These are phyloP conservation scores for Obelidium mucronatum DNA, from an alignment of 192 early-diverging fungal genomes.

Conservation along the genomic window DNA sequence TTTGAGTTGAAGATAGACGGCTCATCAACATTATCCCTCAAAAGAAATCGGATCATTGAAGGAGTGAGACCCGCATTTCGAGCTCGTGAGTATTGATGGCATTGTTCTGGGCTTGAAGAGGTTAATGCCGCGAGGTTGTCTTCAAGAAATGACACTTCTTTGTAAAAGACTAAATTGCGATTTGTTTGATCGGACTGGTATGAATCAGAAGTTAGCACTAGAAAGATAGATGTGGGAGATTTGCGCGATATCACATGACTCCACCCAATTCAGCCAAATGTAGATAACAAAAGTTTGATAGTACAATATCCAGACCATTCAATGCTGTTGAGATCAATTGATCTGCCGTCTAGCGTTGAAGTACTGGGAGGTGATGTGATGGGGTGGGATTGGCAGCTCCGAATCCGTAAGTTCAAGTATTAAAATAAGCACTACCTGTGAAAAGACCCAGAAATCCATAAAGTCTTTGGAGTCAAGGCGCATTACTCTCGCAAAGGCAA, in stretches of 20 bases:
- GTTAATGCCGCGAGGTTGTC: slow-evolving; percentile 1
- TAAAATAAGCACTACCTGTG: slow-evolving; percentile 4
- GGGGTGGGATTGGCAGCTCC: neutral
- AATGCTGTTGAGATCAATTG: no score
- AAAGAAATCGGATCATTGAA: slow-evolving; percentile 14
- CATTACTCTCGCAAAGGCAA: slow-evolving; percentile 9
- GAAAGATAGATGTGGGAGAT: no score
- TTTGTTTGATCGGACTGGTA: slow-evolving; percentile 10
- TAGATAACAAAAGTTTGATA: no score
- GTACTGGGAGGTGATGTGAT: no score
- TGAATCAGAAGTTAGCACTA: neutral
- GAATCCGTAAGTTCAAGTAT: no score
- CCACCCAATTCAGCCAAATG: neutral
- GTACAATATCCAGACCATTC: no score
- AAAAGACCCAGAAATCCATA: slow-evolving; percentile 27
- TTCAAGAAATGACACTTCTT: slow-evolving; percentile 8
- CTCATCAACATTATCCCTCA: neutral
- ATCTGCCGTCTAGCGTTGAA: no score
- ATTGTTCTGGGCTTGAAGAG: neutral
- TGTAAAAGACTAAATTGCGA: slow-evolving; percentile 26
- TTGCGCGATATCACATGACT: neutral
- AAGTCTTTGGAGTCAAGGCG: slow-evolving; percentile 19
- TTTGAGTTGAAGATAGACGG: neutral
- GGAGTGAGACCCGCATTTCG: slow-evolving; percentile 27
- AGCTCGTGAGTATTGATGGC: neutral